A percentile compares a stretch with the other conserved stretches of the same genome.
Conservation (phyloP, 2,329 filamentous ascomycete species). For the Hypoxylon sp. region DNA sequence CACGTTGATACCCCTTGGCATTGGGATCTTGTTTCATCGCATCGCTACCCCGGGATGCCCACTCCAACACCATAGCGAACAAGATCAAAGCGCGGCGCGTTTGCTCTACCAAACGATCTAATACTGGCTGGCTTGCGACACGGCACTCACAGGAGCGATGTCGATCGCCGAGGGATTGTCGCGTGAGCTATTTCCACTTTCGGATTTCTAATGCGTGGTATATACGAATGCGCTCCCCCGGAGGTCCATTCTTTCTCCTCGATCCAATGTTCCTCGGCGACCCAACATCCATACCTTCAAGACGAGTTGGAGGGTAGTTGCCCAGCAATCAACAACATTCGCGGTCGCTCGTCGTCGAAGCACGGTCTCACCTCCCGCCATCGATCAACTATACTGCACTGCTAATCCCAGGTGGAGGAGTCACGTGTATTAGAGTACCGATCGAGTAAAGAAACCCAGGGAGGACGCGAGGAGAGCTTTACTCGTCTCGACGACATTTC, state of each 20-base stretch:
- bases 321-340: conserved; percentile 32
- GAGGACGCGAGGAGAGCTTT: conserved; percentile 34
- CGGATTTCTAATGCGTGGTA: conserved; percentile 15
- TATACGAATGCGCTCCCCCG: conserved; percentile 30
- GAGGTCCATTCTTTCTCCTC: conserved; percentile 16
- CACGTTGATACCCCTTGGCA: conserved; percentile 41
- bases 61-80: conserved; percentile 6
- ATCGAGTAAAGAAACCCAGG: conserved; percentile 12
- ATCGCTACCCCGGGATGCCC: conserved; percentile 28
- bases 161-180: conserved; percentile 29
- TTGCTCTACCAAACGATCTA: conserved; percentile 25
- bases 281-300: conserved; percentile 39
- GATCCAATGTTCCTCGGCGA: conserved; percentile 39
- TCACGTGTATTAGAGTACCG: conserved; percentile 24
- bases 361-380: conserved; percentile 36
- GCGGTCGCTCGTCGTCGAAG: conserved; percentile 35
- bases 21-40: conserved; percentile 43
- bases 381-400: conserved; percentile 32
- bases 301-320: conserved; percentile 42
- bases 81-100: conserved; percentile 26
- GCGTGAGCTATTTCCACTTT: conserved; percentile 29
- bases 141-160: conserved; percentile 29
- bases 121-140: conserved; percentile 23
- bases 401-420: conserved; percentile 43
- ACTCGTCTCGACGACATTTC: conserved; percentile 40